Evolutionary conservation across 352 stramenopile species (phyloP).

Genomic region (Pythium oligandrum): DNA sequence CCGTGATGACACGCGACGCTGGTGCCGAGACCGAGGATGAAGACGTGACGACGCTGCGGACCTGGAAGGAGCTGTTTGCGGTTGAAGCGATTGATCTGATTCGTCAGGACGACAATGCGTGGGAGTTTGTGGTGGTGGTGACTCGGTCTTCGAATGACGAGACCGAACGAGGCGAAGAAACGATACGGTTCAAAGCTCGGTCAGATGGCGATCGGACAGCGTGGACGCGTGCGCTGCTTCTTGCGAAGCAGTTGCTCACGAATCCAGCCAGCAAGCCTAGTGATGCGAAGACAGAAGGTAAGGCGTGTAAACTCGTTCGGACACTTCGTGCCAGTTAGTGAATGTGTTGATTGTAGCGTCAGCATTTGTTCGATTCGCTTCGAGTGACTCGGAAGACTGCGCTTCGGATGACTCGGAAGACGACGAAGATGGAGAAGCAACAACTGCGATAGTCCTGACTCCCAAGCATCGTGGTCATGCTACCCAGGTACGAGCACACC

Average conservation of each 20-base stretch:
- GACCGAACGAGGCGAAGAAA: conserved; percentile 1
- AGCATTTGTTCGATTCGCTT: conserved; percentile 20
- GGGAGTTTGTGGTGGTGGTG: conserved; percentile 6
- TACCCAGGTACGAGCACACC: too few relatives aligned
- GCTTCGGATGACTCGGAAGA: conserved; percentile 13
- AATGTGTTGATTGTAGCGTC: neutral
- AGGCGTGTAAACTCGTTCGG: too few relatives aligned
- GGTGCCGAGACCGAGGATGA: neutral
- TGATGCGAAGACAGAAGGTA: neutral
- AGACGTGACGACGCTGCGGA: neutral
- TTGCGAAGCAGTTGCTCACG: conserved; percentile 13
- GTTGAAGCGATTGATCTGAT: conserved; percentile 11
- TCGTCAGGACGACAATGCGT: conserved; percentile 1
- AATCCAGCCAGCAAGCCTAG: too few relatives aligned
- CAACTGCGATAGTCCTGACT: too few relatives aligned
- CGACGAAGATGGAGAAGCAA: neutral
- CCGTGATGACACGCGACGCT: conserved; percentile 2
- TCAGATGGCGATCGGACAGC: conserved; percentile 15
- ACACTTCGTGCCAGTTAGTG: neutral
- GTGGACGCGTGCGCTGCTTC: conserved; percentile 19
- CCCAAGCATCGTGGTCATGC: too few relatives aligned
- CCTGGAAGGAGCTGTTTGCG: conserved; percentile 12
- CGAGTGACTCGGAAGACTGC: conserved; percentile 20
- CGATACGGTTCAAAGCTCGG: conserved; percentile 9
- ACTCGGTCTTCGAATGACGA: neutral